These are phyloP conservation scores for Cyberlindnera mississippiensis DNA, from an alignment of 805 yeast species.

Conservation along the genomic window DNA sequence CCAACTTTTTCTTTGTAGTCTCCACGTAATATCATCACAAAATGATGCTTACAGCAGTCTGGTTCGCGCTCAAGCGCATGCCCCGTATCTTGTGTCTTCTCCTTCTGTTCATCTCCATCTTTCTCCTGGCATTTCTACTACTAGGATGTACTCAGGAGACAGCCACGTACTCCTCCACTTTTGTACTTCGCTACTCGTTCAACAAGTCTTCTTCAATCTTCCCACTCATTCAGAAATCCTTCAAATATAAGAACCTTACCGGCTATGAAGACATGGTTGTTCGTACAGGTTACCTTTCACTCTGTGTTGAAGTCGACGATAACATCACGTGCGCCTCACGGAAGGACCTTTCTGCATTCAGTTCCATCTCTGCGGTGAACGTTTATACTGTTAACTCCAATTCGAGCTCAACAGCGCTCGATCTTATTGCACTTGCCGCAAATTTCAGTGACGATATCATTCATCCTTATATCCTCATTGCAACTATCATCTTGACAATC, in stretches of 20 bases:
- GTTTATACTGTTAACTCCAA: slow-evolving; percentile 32
- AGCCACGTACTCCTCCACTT: slow-evolving; percentile 44
- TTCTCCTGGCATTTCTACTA: slow-evolving; percentile 51
- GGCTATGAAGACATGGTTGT: slow-evolving; percentile 40
- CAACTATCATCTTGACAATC: slow-evolving; percentile 42
- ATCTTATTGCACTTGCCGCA: slow-evolving; percentile 45
- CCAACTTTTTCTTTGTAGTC: no score
- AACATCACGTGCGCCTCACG: slow-evolving; percentile 36
- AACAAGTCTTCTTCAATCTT: slow-evolving; percentile 42
- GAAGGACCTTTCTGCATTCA: slow-evolving; percentile 26
- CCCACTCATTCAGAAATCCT: slow-evolving; percentile 37
- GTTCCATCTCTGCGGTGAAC: slow-evolving; percentile 31
- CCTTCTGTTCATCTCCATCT: slow-evolving; percentile 43
- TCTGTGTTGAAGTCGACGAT: slow-evolving; percentile 43
- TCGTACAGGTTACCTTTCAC: slow-evolving; percentile 51
- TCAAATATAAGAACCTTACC: slow-evolving; percentile 29
- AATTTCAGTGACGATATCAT: slow-evolving; percentile 42
- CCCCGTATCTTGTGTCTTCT: slow-evolving; percentile 41
- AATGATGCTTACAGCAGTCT: slow-evolving; percentile 11
- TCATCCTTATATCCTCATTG: slow-evolving; percentile 52
- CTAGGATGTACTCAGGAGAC: slow-evolving; percentile 47
- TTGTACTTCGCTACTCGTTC: slow-evolving; percentile 45
- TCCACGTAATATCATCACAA: neutral
- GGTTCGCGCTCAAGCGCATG: slow-evolving; percentile 32
- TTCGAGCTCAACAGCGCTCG: slow-evolving; percentile 33